These are phyloP conservation scores for Anthracocystis panici-leucophaei DNA, from an alignment of 1,284 basidiomycete genomes.

Conservation along the genomic window DNA sequence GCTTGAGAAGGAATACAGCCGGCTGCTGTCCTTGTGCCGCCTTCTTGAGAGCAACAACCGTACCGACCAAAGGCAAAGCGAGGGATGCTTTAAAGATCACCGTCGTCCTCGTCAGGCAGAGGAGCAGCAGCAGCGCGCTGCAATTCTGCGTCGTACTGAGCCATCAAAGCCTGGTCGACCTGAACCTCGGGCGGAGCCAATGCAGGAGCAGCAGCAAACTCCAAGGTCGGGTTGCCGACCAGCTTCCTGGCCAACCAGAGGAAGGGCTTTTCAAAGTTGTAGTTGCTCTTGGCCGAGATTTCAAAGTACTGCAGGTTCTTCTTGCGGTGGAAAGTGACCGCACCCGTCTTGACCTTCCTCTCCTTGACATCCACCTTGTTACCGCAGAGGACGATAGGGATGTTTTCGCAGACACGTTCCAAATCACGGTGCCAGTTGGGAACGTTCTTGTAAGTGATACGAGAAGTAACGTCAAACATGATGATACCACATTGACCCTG, in stretches of 20 bases:
- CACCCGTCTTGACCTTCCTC: slow-evolving; percentile 98
- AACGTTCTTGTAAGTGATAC: slow-evolving; percentile 99
- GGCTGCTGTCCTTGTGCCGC: background rate
- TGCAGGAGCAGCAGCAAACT: slow-evolving; percentile 96
- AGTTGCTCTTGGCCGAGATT: slow-evolving; percentile 99
- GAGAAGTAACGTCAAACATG: slow-evolving; percentile 99
- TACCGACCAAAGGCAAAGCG: background rate
- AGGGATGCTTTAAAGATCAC: slow-evolving; percentile 58
- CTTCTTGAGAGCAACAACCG: background rate
- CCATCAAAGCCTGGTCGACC: slow-evolving; percentile 85
- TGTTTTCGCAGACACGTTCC: slow-evolving; percentile 99
- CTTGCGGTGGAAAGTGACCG: slow-evolving; percentile 99
- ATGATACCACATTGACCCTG: slow-evolving; percentile 98
- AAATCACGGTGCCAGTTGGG: slow-evolving; percentile 99
- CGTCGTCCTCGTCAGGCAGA: slow-evolving; percentile 74
- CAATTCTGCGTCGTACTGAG: slow-evolving; percentile 85
- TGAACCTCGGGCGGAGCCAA: slow-evolving; percentile 93
- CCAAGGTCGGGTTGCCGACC: slow-evolving; percentile 88
- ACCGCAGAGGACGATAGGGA: slow-evolving; percentile 98
- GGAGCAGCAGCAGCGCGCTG: slow-evolving; percentile 73
- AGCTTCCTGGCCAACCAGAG: slow-evolving; percentile 98
- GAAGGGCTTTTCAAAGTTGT: slow-evolving; percentile 99
- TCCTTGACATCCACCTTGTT: slow-evolving; percentile 99
- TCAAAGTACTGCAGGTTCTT: slow-evolving; percentile 99
- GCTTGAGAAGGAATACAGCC: background rate